phyloP scores from a whole-genome alignment of 192 early-diverging fungal species.

The Dissophora ornata region DNA sequence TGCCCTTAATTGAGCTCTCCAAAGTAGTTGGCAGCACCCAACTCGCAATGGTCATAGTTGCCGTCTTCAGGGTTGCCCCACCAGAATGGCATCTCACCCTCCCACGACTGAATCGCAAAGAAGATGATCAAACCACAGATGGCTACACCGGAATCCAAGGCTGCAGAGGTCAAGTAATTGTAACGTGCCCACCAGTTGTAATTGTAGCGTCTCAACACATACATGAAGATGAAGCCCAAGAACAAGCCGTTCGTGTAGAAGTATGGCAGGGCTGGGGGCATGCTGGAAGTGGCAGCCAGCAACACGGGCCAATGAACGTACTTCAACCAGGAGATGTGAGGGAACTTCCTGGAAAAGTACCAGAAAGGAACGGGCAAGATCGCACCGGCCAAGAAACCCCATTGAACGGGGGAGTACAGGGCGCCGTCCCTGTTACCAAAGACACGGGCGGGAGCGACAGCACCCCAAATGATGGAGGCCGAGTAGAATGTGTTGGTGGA shows the following conservation, averaged over 20 bases:
- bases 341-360: conserved; percentile 7
- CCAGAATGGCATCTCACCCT: conserved; percentile 22
- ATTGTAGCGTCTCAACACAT: conserved; percentile 67
- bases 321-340: conserved; percentile 54
- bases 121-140: conserved; percentile 58
- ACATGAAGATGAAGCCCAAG: conserved; percentile 73
- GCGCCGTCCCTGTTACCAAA: conserved; percentile 51
- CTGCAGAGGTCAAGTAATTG: conserved; percentile 59
- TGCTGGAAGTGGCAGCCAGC: conserved; percentile 62
- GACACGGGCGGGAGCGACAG: conserved; percentile 64
- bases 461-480: conserved; percentile 72
- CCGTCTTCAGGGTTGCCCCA: conserved; percentile 33
- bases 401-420: conserved; percentile 11
- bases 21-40: conserved; percentile 17
- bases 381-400: conserved; percentile 38
- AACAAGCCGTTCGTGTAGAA: conserved; percentile 50
- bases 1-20: too few species aligned
- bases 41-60: conserved; percentile 21
- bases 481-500: conserved; percentile 56
- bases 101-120: conserved; percentile 32
- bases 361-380: conserved; percentile 26
- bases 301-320: conserved; percentile 75
- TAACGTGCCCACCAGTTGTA: conserved; percentile 68
- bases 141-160: conserved; percentile 58
- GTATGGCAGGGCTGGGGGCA: conserved; percentile 69